These are phyloP conservation scores for Wickerhamomyces strasburgensis DNA, from an alignment of 805 yeast species.

Conservation along the genomic window DNA sequence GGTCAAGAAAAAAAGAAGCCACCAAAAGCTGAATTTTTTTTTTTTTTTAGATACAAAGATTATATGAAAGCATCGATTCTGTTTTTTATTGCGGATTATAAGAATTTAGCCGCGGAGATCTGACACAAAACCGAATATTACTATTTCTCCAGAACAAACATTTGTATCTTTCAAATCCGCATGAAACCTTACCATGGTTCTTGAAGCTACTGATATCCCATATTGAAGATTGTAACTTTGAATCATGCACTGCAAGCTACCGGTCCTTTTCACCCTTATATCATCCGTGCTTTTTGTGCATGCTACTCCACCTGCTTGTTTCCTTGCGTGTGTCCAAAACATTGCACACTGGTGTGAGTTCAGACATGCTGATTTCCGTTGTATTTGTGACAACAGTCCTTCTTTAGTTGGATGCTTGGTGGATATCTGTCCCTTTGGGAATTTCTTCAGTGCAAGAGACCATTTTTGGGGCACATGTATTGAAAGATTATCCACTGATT, in stretches of 20 bases:
- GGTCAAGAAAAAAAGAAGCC: no score
- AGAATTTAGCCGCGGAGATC: background rate
- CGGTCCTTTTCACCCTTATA: no score
- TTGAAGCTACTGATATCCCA: no score
- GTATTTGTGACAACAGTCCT: constrained; percentile 36
- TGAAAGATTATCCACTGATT: constrained; percentile 17
- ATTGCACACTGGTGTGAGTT: constrained; percentile 32
- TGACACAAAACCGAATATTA: background rate
- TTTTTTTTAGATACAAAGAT: no score
- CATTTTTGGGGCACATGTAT: constrained; percentile 45
- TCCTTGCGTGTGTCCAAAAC: constrained; percentile 37
- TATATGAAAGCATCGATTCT: no score
- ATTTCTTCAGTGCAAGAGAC: constrained; percentile 39
- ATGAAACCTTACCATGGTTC: no score
- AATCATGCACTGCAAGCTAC: no score
- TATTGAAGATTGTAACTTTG: no score
- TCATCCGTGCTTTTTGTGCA: background rate
- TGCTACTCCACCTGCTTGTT: constrained; percentile 50
- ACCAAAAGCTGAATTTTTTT: no score
- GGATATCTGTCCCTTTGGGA: constrained; percentile 41
- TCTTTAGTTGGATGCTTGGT: constrained; percentile 39
- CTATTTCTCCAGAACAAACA: no score
- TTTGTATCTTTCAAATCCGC: no score
- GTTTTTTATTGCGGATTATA: no score
- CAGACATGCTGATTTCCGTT: constrained; percentile 32